phyloP scores from a whole-genome alignment of 164 flowering plant species.

The Litsea cubeba region DNA sequence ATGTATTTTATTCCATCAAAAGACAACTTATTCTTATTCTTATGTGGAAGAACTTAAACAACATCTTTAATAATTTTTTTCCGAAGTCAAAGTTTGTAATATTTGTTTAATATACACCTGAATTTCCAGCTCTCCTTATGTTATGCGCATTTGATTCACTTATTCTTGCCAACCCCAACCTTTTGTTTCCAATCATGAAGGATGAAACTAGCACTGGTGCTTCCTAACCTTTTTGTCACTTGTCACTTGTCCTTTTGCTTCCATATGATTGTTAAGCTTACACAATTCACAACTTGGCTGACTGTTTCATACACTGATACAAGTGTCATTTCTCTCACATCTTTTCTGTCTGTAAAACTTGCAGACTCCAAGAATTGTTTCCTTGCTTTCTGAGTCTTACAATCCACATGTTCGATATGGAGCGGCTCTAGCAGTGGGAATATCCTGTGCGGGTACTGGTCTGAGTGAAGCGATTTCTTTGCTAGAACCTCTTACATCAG shows the following conservation, averaged over 20 bases:
- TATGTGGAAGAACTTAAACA: too few relatives aligned
- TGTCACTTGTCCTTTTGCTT: background rate
- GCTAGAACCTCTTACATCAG: slow-evolving; percentile 94
- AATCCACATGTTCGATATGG: slow-evolving; percentile 99
- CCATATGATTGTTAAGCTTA: background rate
- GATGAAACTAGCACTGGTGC: too few relatives aligned
- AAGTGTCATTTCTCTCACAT: background rate
- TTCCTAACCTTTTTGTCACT: background rate
- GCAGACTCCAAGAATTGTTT: slow-evolving; percentile 97
- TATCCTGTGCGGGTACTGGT: slow-evolving; percentile 99
- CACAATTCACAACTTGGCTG: background rate
- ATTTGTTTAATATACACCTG: too few relatives aligned
- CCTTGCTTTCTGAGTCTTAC: slow-evolving; percentile 93
- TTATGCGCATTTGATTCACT: too few relatives aligned
- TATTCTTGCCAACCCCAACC: too few relatives aligned
- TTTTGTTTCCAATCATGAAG: too few relatives aligned
- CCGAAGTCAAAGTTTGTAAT: too few relatives aligned
- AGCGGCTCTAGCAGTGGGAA: slow-evolving; percentile 98
- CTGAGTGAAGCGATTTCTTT: slow-evolving; percentile 95
- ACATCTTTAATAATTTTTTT: too few relatives aligned
- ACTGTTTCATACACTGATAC: background rate
- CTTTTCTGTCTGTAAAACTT: slow-evolving; percentile 7
- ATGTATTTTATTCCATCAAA: too few relatives aligned
- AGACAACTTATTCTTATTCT: too few relatives aligned
- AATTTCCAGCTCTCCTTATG: too few relatives aligned